Conservation (phyloP, 495 filamentous ascomycete genomes). For the Hypoxylon perforatum region DNA sequence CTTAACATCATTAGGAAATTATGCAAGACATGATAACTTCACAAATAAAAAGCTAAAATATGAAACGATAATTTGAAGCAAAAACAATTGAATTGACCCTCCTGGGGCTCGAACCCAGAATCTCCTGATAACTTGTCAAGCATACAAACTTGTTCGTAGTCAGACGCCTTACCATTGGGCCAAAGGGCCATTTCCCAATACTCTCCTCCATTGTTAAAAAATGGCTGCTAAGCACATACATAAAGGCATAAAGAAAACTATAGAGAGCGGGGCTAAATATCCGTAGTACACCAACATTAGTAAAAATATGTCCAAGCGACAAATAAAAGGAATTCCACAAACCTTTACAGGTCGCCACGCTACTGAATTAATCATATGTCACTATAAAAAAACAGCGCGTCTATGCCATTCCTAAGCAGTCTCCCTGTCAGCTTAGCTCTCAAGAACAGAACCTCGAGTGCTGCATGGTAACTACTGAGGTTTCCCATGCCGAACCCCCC, state of each 20-base stretch:
- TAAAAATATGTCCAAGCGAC: too few relatives aligned
- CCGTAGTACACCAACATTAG: too few relatives aligned
- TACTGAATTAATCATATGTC: too few relatives aligned
- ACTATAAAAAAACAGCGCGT: too few relatives aligned
- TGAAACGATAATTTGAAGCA: not conserved
- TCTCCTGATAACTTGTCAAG: constrained; percentile 19
- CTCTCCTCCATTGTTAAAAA: not conserved
- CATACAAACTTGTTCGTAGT: constrained; percentile 15
- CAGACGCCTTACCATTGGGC: constrained; percentile 29
- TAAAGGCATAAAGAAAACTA: too few relatives aligned
- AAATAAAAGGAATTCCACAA: too few relatives aligned
- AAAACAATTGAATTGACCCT: constrained; percentile 8
- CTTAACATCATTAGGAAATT: too few relatives aligned
- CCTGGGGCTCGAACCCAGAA: constrained; percentile 27
- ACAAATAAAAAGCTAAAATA: constrained; percentile 4
- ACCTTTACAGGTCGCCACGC: too few relatives aligned
- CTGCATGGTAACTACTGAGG: not conserved
- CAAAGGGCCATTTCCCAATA: constrained; percentile 1
- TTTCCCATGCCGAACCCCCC: not conserved
- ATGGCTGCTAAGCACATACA: too few relatives aligned
- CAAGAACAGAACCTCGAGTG: not conserved
- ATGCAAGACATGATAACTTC: too few relatives aligned
- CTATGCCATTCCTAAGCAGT: not conserved
- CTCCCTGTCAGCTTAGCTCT: not conserved
- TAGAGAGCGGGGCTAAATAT: too few relatives aligned